Percentiles rank a stretch among this genome's conserved stretches.
Evolutionary conservation across 2,329 filamentous ascomycete species (phyloP).

Genomic region (Pyrenophora seminiperda): DNA sequence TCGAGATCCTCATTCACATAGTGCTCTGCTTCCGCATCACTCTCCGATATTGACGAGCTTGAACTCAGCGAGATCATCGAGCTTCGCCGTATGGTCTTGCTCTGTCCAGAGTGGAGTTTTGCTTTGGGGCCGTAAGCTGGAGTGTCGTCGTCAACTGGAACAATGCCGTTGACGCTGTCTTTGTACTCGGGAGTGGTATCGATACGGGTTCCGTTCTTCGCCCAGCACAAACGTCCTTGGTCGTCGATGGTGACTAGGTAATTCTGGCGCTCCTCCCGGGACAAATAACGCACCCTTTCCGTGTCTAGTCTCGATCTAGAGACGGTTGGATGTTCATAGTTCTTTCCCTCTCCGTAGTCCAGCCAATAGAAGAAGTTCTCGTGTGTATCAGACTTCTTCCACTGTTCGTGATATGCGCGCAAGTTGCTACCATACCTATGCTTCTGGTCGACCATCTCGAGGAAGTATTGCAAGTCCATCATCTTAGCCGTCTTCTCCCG

Average conservation of each 20-base stretch:
- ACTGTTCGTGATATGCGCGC: constrained; percentile 79
- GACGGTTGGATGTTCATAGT: constrained; percentile 72
- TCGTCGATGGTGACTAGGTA: constrained; percentile 79
- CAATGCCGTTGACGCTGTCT: constrained; percentile 73
- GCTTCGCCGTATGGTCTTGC: constrained; percentile 25
- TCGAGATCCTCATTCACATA: constrained; percentile 70
- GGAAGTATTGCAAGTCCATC: constrained; percentile 86
- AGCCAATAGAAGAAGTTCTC: constrained; percentile 97
- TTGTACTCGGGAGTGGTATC: constrained; percentile 76
- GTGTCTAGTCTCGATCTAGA: constrained; percentile 75
- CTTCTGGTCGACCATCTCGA: constrained; percentile 83
- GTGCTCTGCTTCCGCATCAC: constrained; percentile 65
- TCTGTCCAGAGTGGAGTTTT: constrained; percentile 31
- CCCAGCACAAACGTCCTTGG: constrained; percentile 81
- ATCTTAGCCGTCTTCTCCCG: constrained; percentile 71
- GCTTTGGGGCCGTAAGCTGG: constrained; percentile 48
- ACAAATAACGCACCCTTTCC: constrained; percentile 83
- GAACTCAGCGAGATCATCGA: constrained; percentile 37
- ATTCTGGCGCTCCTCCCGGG: constrained; percentile 76
- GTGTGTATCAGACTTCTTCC: constrained; percentile 75
- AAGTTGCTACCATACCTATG: constrained; percentile 87
- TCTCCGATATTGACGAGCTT: constrained; percentile 52
- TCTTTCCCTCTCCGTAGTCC: constrained; percentile 76
- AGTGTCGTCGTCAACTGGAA: constrained; percentile 50
- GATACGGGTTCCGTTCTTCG: constrained; percentile 77